These are phyloP conservation scores for Fusarium irregulare DNA, from an alignment of 2,329 filamentous ascomycete species.

Conservation along the genomic window DNA sequence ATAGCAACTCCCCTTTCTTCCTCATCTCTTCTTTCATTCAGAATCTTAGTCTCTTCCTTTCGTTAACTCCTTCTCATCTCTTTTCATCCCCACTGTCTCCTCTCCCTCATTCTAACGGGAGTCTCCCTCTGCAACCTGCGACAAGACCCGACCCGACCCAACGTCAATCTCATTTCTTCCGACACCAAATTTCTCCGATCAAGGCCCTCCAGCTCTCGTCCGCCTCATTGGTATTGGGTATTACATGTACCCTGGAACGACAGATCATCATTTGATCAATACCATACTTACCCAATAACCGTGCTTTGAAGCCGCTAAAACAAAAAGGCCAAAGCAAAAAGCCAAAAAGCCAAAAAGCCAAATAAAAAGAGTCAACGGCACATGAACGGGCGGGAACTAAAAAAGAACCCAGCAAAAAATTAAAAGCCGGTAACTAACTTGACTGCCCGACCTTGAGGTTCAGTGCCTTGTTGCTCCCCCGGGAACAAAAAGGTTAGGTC, in stretches of 20 bases:
- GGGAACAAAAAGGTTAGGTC: slow-evolving; percentile 14
- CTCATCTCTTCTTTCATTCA: slow-evolving; percentile 4
- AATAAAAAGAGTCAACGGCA: slow-evolving; percentile 21
- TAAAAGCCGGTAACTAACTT: slow-evolving; percentile 3
- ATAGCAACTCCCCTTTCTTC: slow-evolving; percentile 5
- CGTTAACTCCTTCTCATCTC: slow-evolving; percentile 20
- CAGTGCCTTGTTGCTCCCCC: slow-evolving; percentile 31
- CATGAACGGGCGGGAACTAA: slow-evolving; percentile 37
- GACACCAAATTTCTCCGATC: slow-evolving; percentile 23
- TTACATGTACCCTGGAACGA: neutral
- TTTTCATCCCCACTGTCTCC: slow-evolving; percentile 25
- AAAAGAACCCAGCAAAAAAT: slow-evolving; percentile 16
- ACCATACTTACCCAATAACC: neutral
- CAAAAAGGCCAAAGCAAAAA: slow-evolving; percentile 16
- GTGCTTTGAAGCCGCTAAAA: slow-evolving; percentile 28
- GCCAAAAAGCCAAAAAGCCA: neutral
- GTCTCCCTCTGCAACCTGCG: slow-evolving; percentile 9
- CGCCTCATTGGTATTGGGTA: slow-evolving; percentile 5
- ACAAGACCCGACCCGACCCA: slow-evolving; percentile 23
- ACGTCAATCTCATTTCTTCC: slow-evolving; percentile 26
- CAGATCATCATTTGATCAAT: slow-evolving; percentile 6
- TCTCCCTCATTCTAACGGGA: slow-evolving; percentile 13
- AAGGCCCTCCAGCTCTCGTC: slow-evolving; percentile 2
- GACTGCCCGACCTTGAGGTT: neutral
- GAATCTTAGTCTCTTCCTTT: slow-evolving; percentile 2